These are phyloP conservation scores for Vitis hybrid DNA, from an alignment of 177 flowering plant species.

Conservation along the genomic window DNA sequence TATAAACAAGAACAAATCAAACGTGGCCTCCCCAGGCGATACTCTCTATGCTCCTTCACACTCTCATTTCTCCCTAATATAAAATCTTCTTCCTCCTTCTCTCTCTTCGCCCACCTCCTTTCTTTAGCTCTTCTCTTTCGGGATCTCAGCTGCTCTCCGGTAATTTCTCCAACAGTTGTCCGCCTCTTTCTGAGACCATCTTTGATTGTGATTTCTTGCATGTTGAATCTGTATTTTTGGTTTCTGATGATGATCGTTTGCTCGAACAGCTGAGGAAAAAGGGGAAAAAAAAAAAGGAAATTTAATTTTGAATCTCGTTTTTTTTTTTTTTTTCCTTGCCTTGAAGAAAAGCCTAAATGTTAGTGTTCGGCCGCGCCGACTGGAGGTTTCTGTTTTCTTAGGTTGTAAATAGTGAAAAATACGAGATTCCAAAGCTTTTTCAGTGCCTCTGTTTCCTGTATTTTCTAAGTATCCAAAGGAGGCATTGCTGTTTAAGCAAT, in stretches of 20 bases:
- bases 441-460: background rate
- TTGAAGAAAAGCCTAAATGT: background rate
- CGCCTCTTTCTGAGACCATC: background rate
- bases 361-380: background rate
- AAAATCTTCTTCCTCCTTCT: background rate
- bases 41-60: constrained; percentile 14
- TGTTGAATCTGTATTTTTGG: constrained; percentile 4
- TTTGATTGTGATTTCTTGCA: constrained; percentile 1
- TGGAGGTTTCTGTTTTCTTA: background rate
- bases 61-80: constrained; percentile 5
- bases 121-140: background rate
- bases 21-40: constrained; percentile 8
- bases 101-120: constrained; percentile 7
- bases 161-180: background rate
- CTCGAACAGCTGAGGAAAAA: background rate
- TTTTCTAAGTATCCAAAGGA: constrained; percentile 1
- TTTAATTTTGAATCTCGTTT: too few relatives aligned
- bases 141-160: background rate
- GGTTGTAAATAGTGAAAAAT: background rate
- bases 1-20: too few relatives aligned
- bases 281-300: too few relatives aligned
- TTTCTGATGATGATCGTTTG: background rate
- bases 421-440: background rate
- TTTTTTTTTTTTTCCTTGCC: background rate
- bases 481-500: background rate